phyloP scores from a whole-genome alignment of 352 stramenopile species.

The Phytophthora cactorum region DNA sequence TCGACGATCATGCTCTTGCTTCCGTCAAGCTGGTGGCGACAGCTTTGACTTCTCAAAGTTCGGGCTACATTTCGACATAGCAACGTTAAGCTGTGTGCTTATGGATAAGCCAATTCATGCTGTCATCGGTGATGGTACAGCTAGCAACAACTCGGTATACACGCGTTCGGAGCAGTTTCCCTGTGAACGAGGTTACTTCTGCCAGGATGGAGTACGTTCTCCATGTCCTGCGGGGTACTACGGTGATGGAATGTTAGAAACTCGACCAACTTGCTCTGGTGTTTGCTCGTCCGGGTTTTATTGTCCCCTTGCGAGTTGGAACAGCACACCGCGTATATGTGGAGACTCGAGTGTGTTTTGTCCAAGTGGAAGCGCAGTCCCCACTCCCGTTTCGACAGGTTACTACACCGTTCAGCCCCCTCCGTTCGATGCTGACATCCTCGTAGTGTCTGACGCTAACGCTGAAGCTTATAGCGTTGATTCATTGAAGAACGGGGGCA shows the following conservation, averaged over 20 bases:
- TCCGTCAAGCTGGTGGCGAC: conserved; percentile 54
- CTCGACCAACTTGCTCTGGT: conserved; percentile 42
- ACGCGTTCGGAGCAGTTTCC: conserved; percentile 51
- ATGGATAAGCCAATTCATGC: conserved; percentile 21
- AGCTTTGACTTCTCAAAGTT: conserved; percentile 36
- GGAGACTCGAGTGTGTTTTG: conserved; percentile 60
- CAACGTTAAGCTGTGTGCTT: conserved; percentile 35
- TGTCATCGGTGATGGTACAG: conserved; percentile 12
- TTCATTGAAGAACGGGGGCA: conserved; percentile 28
- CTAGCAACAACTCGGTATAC: conserved; percentile 39
- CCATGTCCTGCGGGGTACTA: conserved; percentile 66
- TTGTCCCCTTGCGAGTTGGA: conserved; percentile 65
- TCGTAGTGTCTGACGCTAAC: not conserved
- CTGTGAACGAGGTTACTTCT: conserved; percentile 77
- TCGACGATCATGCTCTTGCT: conserved; percentile 65
- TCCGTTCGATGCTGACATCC: not conserved
- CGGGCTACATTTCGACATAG: conserved; percentile 50
- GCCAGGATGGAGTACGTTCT: conserved; percentile 46
- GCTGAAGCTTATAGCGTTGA: conserved; percentile 13
- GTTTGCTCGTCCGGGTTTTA: conserved; percentile 60
- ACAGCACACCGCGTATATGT: conserved; percentile 42
- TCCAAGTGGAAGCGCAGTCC: conserved; percentile 59
- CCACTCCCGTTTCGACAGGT: conserved; percentile 54
- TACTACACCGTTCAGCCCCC: conserved; percentile 64
- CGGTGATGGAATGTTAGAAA: conserved; percentile 41